These are phyloP conservation scores for Cylindrotheca fusiformis DNA, from an alignment of 108 stramenopile species.

Conservation along the genomic window DNA sequence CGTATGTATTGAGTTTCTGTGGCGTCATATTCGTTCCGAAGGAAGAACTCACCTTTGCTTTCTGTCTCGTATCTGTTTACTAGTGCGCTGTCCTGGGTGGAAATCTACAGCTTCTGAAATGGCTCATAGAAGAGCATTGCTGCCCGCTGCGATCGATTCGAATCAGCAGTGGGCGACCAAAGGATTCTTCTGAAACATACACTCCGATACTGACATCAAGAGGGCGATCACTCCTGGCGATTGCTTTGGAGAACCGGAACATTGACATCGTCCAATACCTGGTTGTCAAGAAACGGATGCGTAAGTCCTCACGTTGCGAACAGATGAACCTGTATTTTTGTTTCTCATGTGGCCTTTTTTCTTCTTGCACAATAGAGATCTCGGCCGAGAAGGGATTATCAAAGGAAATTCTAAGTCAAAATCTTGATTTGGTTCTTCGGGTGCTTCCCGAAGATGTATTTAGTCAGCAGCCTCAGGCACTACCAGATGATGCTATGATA, in stretches of 20 bases:
- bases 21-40: no score
- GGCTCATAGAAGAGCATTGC: conserved; percentile 59
- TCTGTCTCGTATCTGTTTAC: neutral
- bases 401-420: conserved; percentile 31
- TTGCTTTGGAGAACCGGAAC: conserved; percentile 62
- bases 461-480: conserved; percentile 2
- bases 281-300: conserved; percentile 68
- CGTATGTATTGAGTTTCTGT: no score
- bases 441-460: conserved; percentile 29
- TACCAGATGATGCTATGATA: neutral
- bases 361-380: conserved; percentile 11
- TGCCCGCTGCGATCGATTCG: conserved; percentile 59
- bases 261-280: conserved; percentile 73
- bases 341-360: no score
- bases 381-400: conserved; percentile 57
- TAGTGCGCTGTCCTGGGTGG: conserved; percentile 60
- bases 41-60: no score
- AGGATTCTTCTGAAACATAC: conserved; percentile 23
- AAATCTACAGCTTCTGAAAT: conserved; percentile 43
- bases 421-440: conserved; percentile 44
- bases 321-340: no score
- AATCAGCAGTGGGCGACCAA: conserved; percentile 25
- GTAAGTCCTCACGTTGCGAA: neutral
- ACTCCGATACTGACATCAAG: conserved; percentile 68
- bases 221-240: conserved; percentile 57